Base-by-base conservation (phyloP, 148 eudicot genomes). In the Rhododendron williamsianum region DNA sequence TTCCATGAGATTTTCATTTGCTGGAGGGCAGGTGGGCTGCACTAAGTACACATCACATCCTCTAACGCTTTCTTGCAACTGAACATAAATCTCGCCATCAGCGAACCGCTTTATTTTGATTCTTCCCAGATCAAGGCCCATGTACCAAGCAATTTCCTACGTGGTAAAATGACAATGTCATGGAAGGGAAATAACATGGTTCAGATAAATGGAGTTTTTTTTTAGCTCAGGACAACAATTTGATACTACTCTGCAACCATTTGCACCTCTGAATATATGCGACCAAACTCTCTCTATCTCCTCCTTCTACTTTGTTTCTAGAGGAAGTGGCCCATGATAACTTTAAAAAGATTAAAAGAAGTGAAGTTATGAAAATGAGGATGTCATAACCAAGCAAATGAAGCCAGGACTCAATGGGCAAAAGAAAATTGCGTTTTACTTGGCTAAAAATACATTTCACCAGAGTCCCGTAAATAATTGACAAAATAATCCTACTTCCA, bases 1-100 rank as follows among this genome's bases (percentile, higher is more conserved):
- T 86, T 96, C 99, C 98, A 96, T 96, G 15, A 96, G 91, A 87
- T 96, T 96, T 88, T 96, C 99, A 83, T 96, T 96, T 71, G 98
- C 99, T 81, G 98, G 98, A 63, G 99, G 98, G 71, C 96, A 94
- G 51, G 98, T 95, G 78, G 99, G 95, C 90, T 96, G 99, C 69
- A 96, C 94, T 87, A 96, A 89, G 90, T 89, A 96, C 65, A 96
- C 99, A 89, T 95, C 95, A 88, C 99, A 96, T 65, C 99, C 99
- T 86, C 99, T 89, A 46, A 96, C 99, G 65, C 99, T 96, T 89
- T 96, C 99, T 92, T 95, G 95, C 91, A 96, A 85, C 89, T 96
- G 98, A 85, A 96, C 96, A 88, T 96, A 95, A 41, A 95, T 95
- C 90, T 96, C 99, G 30, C 99, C 96, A 91, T 96, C 99, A 67